Conservation (phyloP, 305 asterid genomes). For the Withania somnifera region DNA sequence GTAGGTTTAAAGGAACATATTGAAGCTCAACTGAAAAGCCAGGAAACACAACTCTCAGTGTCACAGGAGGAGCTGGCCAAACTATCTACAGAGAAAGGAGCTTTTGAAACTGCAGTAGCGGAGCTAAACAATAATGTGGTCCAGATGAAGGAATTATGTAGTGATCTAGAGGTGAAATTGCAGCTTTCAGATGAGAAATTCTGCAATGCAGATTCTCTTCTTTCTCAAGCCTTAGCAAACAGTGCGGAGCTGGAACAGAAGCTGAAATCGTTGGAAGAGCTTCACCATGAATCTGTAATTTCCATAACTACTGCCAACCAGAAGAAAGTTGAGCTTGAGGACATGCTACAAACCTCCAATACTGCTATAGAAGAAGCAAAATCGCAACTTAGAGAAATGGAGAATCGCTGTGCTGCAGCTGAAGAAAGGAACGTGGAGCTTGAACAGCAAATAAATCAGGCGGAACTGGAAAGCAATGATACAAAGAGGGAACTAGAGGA, state of each 20-base stretch:
- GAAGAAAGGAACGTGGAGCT: constrained; percentile 55
- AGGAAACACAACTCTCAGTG: constrained; percentile 31
- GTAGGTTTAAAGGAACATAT: constrained; percentile 28
- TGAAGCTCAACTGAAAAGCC: constrained; percentile 32
- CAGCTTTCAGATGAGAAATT: constrained; percentile 63
- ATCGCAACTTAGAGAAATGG: constrained; percentile 36
- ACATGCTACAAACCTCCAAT: constrained; percentile 28
- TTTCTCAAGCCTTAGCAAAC: constrained; percentile 57
- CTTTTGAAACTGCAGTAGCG: constrained; percentile 45
- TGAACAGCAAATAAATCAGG: constrained; percentile 50
- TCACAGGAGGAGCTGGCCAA: constrained; percentile 43
- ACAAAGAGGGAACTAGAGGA: constrained; percentile 42
- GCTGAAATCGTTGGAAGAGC: constrained; percentile 55
- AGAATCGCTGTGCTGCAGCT: constrained; percentile 39
- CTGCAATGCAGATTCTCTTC: constrained; percentile 54
- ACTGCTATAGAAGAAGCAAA: constrained; percentile 50
- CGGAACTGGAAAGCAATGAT: constrained; percentile 41
- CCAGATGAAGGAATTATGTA: constrained; percentile 60
- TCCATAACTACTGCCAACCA: constrained; percentile 34
- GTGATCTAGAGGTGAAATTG: constrained; percentile 67
- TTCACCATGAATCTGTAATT: constrained; percentile 48
- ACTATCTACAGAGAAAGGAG: constrained; percentile 38
- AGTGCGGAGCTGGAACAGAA: constrained; percentile 63
- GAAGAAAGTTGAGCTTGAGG: constrained; percentile 56
- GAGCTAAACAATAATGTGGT: constrained; percentile 38